Base-by-base conservation (phyloP, 1,139 yeast species). In the Blastobotrys buckinghamii region DNA sequence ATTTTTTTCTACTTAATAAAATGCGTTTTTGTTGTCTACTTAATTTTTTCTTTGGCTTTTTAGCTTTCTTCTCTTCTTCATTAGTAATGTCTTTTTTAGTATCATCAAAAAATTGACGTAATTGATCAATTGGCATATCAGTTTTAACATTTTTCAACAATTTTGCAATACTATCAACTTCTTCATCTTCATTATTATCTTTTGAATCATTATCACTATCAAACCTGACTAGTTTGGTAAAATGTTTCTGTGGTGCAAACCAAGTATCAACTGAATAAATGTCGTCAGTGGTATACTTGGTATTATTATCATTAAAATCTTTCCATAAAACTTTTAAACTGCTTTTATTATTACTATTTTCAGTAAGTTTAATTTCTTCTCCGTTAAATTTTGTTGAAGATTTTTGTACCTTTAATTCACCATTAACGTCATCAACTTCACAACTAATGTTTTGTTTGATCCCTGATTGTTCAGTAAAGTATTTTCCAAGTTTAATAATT, bases 81-180 rank as follows among this genome's bases (percentile, higher is more conserved):
- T 27, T 27, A 8, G 8, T 36, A 20, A 29, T 29, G 12, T 29
- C 12, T 10, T 29, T 12, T 29, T 29, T 29, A 13, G 32, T 29
- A 3, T 29, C 32, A 16, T 39, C 42, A 39, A 43, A 43, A 17
- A 13, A 36, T 10, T 29, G 35, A 10, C 37, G 35, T 16, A 43
- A 36, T 26, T 36, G 8, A 19, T 43, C 47, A 13, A 43, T 27
- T 13, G 47, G 47, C 47, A 43, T 43, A 36, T 43, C 47, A 10
- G 47, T 36, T 15, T 43, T 9, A 27, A 43, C 39, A 36, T 29
- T 10, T 29, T 29, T 29, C 9, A 29, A 13, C 12, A 29, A 29
- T 13, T 29, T 29, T 6, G 4, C 32, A 29, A 29, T 29, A 13
- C 32, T 29, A 29, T 29, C 32, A 29, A 29, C 9, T 29, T 10